Percentiles rank a stretch among this genome's conserved stretches.
phyloP scores from a whole-genome alignment of 176 grass and related monocot genomes.

The Hsuehochloa calcarea region DNA sequence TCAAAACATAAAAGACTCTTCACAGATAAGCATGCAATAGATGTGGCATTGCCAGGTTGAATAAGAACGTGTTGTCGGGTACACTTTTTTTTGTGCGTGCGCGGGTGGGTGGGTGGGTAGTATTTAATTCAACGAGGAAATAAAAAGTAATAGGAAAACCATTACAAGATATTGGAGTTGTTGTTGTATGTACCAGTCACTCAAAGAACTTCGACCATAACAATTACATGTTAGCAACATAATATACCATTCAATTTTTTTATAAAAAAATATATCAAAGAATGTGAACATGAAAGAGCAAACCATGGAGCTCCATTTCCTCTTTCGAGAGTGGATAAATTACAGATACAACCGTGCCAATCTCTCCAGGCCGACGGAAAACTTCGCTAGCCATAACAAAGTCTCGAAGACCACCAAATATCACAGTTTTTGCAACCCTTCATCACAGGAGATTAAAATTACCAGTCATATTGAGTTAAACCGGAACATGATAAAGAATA shows the following conservation, averaged over 20 bases:
- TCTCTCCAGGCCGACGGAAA: slow-evolving; percentile 68
- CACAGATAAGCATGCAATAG: background rate
- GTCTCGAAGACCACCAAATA: slow-evolving; percentile 73
- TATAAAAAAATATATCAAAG: background rate
- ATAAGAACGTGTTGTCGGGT: background rate
- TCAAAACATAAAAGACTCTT: background rate
- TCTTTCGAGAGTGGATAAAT: slow-evolving; percentile 79
- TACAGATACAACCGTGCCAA: slow-evolving; percentile 70
- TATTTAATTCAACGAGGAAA: background rate
- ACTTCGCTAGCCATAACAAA: slow-evolving; percentile 69
- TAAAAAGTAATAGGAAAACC: background rate
- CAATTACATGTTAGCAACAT: background rate
- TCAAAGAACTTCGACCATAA: slow-evolving; percentile 6
- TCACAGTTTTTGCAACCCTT: slow-evolving; percentile 90
- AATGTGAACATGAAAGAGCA: slow-evolving; percentile 5
- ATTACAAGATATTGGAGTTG: background rate
- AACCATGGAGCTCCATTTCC: slow-evolving; percentile 78
- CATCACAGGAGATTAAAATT: background rate
- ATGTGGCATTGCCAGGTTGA: background rate
- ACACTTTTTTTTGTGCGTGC: too few species aligned
- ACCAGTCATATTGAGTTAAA: background rate
- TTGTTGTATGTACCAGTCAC: slow-evolving; percentile 8
- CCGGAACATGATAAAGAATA: background rate
- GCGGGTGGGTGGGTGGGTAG: too few species aligned
- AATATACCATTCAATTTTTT: background rate